Evolutionary conservation across 2,329 filamentous ascomycete genomes (phyloP).

Genomic region (Penicillium rolfsii): DNA sequence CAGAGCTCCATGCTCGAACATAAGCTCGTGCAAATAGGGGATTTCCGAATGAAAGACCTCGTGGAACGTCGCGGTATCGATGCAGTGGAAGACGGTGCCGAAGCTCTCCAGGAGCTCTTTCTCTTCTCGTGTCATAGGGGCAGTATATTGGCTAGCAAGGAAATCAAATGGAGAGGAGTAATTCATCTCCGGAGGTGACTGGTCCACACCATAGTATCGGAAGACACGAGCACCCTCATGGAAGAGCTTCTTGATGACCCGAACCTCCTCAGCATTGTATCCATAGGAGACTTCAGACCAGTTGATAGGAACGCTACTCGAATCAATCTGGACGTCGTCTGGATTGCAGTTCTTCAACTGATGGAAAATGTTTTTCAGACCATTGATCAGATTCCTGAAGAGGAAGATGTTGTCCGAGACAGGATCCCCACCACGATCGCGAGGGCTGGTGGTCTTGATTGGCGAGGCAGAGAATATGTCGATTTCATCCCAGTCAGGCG

Average conservation of each 20-base stretch:
- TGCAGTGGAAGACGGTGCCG: conserved; percentile 96
- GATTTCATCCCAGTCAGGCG: conserved; percentile 95
- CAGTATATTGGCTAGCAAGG: conserved; percentile 92
- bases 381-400: conserved; percentile 94
- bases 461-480: conserved; percentile 97
- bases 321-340: conserved; percentile 68
- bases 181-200: conserved; percentile 70
- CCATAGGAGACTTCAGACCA: conserved; percentile 96
- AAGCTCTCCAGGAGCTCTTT: conserved; percentile 98
- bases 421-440: conserved; percentile 85
- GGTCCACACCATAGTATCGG: conserved; percentile 92
- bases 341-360: conserved; percentile 90
- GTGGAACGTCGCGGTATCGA: conserved; percentile 97
- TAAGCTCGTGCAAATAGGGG: conserved; percentile 93
- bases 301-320: conserved; percentile 77
- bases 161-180: conserved; percentile 85
- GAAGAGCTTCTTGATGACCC: conserved; percentile 95
- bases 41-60: conserved; percentile 99
- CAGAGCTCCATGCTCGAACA: conserved; percentile 92
- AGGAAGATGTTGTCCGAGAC: conserved; percentile 97
- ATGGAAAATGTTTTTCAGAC: conserved; percentile 94
- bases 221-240: conserved; percentile 96
- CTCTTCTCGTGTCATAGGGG: conserved; percentile 91
- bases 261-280: conserved; percentile 95
- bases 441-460: conserved; percentile 90